These are phyloP conservation scores for Fusarium albosuccineum DNA, from an alignment of 2,329 filamentous ascomycete genomes.

Conservation along the genomic window DNA sequence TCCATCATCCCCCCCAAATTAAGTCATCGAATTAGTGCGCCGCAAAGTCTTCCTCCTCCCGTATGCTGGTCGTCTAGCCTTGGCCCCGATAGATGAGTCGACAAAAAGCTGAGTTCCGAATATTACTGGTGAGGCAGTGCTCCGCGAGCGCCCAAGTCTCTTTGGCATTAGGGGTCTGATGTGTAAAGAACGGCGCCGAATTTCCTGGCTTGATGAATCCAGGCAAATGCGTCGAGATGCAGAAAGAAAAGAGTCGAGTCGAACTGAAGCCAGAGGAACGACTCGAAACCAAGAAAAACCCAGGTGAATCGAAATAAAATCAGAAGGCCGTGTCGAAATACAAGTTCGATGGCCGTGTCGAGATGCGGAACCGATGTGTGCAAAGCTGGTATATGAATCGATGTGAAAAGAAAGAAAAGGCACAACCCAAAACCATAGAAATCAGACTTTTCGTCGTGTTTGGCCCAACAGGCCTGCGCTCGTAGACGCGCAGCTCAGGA, in stretches of 20 bases:
- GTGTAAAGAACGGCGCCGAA: conserved; percentile 17
- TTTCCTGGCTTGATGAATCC: conserved; percentile 5
- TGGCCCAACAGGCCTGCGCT: background rate
- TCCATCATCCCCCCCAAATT: conserved; percentile 15
- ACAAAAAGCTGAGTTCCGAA: conserved; percentile 31
- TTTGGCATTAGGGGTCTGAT: conserved; percentile 6
- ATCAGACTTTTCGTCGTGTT: background rate
- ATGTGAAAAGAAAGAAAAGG: background rate
- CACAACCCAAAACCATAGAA: background rate
- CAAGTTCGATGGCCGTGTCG: background rate
- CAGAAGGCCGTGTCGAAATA: conserved; percentile 10
- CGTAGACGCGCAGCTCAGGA: background rate
- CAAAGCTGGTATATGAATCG: conserved; percentile 1
- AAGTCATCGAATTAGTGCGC: conserved; percentile 30
- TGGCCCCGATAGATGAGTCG: conserved; percentile 24
- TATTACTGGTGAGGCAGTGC: conserved; percentile 13
- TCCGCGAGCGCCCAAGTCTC: conserved; percentile 13
- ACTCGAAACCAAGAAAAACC: conserved; percentile 3
- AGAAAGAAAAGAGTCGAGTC: background rate
- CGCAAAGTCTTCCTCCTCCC: conserved; percentile 27
- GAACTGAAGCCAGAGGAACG: conserved; percentile 18
- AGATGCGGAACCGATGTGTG: conserved; percentile 1
- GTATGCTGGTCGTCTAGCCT: conserved; percentile 29
- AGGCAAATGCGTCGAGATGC: conserved; percentile 7
- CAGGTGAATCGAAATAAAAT: background rate